Conservation (phyloP, 441 rosid species). For the Adansonia madagascariensis region DNA sequence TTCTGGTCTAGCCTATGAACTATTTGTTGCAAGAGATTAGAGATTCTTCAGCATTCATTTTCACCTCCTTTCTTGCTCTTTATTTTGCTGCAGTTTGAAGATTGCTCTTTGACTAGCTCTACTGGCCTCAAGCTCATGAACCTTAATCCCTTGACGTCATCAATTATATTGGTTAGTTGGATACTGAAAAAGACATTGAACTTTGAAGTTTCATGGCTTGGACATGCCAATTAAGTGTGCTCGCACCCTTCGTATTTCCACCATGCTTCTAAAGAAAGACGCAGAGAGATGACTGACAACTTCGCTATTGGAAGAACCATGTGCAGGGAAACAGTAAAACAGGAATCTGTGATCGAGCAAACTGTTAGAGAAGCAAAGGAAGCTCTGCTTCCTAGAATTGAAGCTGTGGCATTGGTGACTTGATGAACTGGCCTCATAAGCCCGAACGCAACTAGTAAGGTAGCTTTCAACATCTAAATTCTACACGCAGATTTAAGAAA, state of each 20-base stretch:
- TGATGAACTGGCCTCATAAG: slow-evolving; percentile 35
- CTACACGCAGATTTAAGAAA: background rate
- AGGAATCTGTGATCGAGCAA: slow-evolving; percentile 61
- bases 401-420: slow-evolving; percentile 49
- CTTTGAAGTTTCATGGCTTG: slow-evolving; percentile 68
- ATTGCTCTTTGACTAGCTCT: slow-evolving; percentile 86
- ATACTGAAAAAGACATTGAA: slow-evolving; percentile 58
- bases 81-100: slow-evolving; percentile 57
- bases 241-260: slow-evolving; percentile 57
- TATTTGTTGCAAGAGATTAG: too few relatives aligned
- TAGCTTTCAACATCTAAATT: slow-evolving; percentile 15
- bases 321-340: slow-evolving; percentile 63
- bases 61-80: slow-evolving; percentile 8
- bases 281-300: slow-evolving; percentile 58
- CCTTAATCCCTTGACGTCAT: slow-evolving; percentile 56
- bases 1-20: too few relatives aligned
- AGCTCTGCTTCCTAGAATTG: slow-evolving; percentile 40
- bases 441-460: background rate
- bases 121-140: slow-evolving; percentile 79
- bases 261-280: slow-evolving; percentile 79
- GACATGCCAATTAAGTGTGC: slow-evolving; percentile 50
- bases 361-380: slow-evolving; percentile 58
- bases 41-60: background rate
- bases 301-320: slow-evolving; percentile 61
- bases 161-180: slow-evolving; percentile 56